Conservation (phyloP, 2,329 filamentous ascomycete genomes). For the Gnomoniopsis smithogilvyi region DNA sequence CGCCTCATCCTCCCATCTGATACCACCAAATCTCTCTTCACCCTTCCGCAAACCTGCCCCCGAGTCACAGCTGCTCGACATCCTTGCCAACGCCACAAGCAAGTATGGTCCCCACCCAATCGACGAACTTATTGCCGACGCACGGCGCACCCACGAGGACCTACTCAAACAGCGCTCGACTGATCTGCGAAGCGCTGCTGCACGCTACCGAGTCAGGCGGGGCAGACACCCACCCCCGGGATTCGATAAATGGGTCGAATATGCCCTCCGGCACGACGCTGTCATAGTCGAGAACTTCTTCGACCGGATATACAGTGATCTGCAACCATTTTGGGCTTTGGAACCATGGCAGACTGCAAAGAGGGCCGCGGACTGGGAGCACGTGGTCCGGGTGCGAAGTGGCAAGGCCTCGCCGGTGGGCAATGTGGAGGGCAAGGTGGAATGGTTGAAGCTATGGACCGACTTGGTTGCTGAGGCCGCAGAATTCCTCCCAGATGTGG, state of each 20-base stretch:
- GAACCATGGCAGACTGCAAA: constrained; percentile 31
- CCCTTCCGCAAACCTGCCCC: constrained; percentile 17
- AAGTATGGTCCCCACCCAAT: constrained; percentile 35
- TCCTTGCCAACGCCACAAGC: constrained; percentile 9
- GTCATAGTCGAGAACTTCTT: constrained; percentile 47
- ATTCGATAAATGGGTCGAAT: constrained; percentile 45
- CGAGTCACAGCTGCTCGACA: constrained; percentile 19
- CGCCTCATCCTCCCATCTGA: background rate
- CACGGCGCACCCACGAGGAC: constrained; percentile 35
- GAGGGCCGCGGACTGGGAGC: constrained; percentile 40
- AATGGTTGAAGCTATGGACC: constrained; percentile 47
- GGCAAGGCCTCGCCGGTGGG: constrained; percentile 38
- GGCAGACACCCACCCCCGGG: constrained; percentile 48
- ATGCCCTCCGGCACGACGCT: constrained; percentile 38
- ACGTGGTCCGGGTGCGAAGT: constrained; percentile 45
- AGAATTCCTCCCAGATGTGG: constrained; percentile 57
- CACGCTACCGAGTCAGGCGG: constrained; percentile 40
- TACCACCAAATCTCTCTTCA: constrained; percentile 8
- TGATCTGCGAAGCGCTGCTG: constrained; percentile 42
- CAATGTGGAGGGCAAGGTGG: constrained; percentile 36
- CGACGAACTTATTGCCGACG: constrained; percentile 39
- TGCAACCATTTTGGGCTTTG: constrained; percentile 53
- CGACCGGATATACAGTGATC: constrained; percentile 51
- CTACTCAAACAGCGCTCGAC: constrained; percentile 38
- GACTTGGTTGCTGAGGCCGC: constrained; percentile 49